Evolutionary conservation across 768 basidiomycete species (phyloP).

Genomic region (Collybiopsis luxurians): DNA sequence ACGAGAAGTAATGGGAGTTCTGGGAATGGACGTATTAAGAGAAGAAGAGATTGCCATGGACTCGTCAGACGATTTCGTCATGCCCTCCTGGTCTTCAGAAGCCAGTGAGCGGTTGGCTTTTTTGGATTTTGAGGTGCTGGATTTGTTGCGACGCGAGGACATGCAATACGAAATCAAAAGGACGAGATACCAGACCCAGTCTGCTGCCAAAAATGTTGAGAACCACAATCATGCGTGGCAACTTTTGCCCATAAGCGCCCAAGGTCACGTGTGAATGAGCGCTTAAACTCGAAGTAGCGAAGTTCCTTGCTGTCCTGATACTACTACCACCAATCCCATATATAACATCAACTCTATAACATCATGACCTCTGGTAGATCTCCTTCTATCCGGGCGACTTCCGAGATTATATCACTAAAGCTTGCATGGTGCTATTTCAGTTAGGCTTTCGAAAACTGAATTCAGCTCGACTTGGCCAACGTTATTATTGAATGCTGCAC

Average conservation of each 20-base stretch:
- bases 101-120: too few relatives aligned
- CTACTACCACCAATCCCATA: too few relatives aligned
- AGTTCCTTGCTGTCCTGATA: too few relatives aligned
- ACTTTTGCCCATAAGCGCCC: background rate
- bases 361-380: too few relatives aligned
- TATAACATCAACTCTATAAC: too few relatives aligned
- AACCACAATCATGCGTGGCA: background rate
- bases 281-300: background rate
- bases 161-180: constrained; percentile 18
- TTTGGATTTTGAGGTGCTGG: constrained; percentile 4
- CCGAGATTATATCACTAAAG: too few relatives aligned
- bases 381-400: too few relatives aligned
- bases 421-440: too few relatives aligned
- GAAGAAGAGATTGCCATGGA: constrained; percentile 57
- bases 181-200: background rate
- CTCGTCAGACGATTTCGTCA: constrained; percentile 37
- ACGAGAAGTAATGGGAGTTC: constrained; percentile 39
- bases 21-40: constrained; percentile 56
- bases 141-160: constrained; percentile 23
- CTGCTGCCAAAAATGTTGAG: background rate
- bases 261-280: background rate
- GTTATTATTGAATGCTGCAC: too few relatives aligned
- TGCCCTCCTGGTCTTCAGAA: constrained; percentile 30
- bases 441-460: too few relatives aligned
- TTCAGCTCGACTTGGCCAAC: too few relatives aligned